A percentile compares a stretch with the other conserved stretches of the same genome.
phyloP scores from a whole-genome alignment of 768 basidiomycete species.

The Panus rudis region DNA sequence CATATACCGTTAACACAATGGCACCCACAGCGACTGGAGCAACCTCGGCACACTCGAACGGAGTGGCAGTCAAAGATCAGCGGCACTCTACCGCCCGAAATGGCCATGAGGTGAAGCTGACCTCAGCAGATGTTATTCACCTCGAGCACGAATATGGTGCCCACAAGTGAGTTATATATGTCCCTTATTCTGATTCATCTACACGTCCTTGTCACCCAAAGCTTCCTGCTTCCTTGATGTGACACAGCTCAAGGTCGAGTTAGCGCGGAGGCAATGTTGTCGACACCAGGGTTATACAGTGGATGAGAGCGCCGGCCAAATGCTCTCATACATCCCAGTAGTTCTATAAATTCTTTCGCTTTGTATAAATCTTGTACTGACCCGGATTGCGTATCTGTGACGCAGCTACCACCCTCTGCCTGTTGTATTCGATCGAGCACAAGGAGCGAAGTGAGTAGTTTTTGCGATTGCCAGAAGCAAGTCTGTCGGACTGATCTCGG shows the following conservation, averaged over 20 bases:
- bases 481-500: slow-evolving; percentile 11
- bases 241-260: too few species aligned
- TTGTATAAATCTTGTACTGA: slow-evolving; percentile 1
- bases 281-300: too few species aligned
- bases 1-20: slow-evolving; percentile 4
- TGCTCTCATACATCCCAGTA: slow-evolving; percentile 8
- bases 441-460: slow-evolving; percentile 78
- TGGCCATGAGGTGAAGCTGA: slow-evolving; percentile 22
- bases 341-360: slow-evolving; percentile 8
- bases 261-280: too few species aligned
- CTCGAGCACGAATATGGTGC: slow-evolving; percentile 80
- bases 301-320: slow-evolving; percentile 7
- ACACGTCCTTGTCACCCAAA: background rate
- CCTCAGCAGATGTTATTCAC: slow-evolving; percentile 66
- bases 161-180: slow-evolving; percentile 66
- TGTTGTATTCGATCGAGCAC: slow-evolving; percentile 85
- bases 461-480: slow-evolving; percentile 22
- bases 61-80: slow-evolving; percentile 3
- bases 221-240: background rate
- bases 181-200: background rate
- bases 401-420: slow-evolving; percentile 92
- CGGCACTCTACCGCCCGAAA: background rate
- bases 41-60: background rate
- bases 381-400: slow-evolving; percentile 28
- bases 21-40: slow-evolving; percentile 7